Base-by-base conservation (phyloP, 78 protist species). In the Dictyostelium firmibasis region DNA sequence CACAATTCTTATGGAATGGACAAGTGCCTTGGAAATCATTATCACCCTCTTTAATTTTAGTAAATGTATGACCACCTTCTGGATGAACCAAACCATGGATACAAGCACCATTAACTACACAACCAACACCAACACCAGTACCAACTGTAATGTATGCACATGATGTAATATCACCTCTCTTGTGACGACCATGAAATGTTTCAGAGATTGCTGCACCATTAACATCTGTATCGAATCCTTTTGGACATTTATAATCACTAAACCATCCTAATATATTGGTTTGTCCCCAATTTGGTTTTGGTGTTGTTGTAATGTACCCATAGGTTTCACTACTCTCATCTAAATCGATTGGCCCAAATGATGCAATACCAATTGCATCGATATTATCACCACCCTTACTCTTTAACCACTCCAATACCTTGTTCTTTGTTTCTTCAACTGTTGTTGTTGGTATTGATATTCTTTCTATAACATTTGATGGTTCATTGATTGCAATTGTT, bases 81-180 rank as follows among this genome's bases (percentile, higher is more conserved):
- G 98, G 97, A 43, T 97, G 98, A 33, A 97, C 79, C 33, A 97
- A 57, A 23, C 97, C 97, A 87, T 84, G 97, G 6, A 96, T 86
- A 0, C 97, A 50, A 3, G 8, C 4, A 23, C 82, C 94, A 38
- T 88, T 74, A n/a, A 96, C 62, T 20, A 89, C 96, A 0, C 96
- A 74, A 23, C 99, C 99, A 35, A 96, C 97, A 35, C 99, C 99
- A n/a, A 98, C 87, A 50, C 99, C 99, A 1, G 99, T 98, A 14
- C 99, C 99, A 4, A 97, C 98, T 0, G 99, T 98, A 35, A 98
- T 83, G 83, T 98, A 98, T 0, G 93, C 95, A 70, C 85, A 78
- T 18, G 96, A 85, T 27, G 86, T 62, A 25, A 89, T 29, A 0
- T 9, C 18, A 64, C 95, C 89, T 50, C 95, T 81, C 33, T 69